Conservation (phyloP, 352 stramenopile genomes). For the Phytophthora fragariaefolia region DNA sequence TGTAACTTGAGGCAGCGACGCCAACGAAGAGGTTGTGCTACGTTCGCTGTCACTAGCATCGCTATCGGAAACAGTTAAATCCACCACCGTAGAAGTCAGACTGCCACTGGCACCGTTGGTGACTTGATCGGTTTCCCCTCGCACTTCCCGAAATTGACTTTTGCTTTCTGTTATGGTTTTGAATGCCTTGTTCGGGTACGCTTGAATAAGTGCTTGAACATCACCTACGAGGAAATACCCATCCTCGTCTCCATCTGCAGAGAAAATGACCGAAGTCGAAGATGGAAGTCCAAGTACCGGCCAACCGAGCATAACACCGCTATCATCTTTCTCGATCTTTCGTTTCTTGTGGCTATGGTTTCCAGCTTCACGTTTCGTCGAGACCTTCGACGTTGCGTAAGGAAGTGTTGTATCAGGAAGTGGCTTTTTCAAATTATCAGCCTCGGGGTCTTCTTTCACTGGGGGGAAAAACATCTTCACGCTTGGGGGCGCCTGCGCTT, state of each 20-base stretch:
- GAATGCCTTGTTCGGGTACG: background rate
- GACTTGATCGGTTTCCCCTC: background rate
- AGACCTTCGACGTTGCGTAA: slow-evolving; percentile 34
- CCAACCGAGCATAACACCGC: background rate
- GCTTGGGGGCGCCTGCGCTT: slow-evolving; percentile 27
- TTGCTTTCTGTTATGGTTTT: background rate
- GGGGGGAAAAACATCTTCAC: slow-evolving; percentile 42
- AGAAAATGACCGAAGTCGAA: slow-evolving; percentile 37
- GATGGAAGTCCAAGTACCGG: slow-evolving; percentile 5
- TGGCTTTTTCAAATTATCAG: slow-evolving; percentile 2
- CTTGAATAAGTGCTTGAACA: slow-evolving; percentile 51
- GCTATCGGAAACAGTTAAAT: slow-evolving; percentile 45
- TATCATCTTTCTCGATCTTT: slow-evolving; percentile 17
- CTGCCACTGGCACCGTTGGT: background rate
- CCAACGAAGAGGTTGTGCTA: background rate
- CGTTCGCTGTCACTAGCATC: slow-evolving; percentile 28
- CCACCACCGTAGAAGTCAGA: slow-evolving; percentile 24
- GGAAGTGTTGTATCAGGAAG: slow-evolving; percentile 19
- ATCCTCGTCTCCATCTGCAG: slow-evolving; percentile 41
- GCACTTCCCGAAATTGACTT: background rate
- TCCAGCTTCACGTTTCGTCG: slow-evolving; percentile 2
- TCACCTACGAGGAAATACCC: slow-evolving; percentile 60
- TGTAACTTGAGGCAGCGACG: background rate
- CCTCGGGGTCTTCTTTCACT: background rate
- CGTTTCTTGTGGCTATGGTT: slow-evolving; percentile 19